Evolutionary conservation across 306 rosid species (phyloP), one percentile per base, ranked within the genome.

Genomic region (Senna tora): DNA sequence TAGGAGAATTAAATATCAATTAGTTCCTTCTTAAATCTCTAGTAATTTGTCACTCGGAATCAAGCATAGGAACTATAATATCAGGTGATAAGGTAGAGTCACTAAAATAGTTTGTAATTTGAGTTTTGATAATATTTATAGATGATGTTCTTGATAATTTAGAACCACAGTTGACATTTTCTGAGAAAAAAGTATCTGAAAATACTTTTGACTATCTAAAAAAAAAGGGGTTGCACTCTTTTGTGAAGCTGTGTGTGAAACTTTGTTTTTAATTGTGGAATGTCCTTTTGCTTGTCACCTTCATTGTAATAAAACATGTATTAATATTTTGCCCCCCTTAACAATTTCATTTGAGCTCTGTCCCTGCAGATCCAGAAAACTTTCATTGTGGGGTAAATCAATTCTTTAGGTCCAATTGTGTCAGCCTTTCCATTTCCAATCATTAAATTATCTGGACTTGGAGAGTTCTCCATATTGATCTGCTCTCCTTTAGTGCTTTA

Each of bases 21-120:
- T 65, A 43, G 53, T 47, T 45, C 47, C 63, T 41, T 78, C 61
- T 47, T 4, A 16, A 9, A 57, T 46, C 25, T 78, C 46, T 65
- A 22, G 52, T 56, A 11, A 64, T 54, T 55, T 72, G 28, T 77
- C 17, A 2, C 17, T 68, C 59, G 54, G 56, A 60, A 17, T 69
- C 19, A 42, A 30, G 39, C 73, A 34, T 64, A 2, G 33, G 67
- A 64, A 9, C 77, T 71, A 53, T 28, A 42, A 30, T 32, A 42
- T 62, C 38, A 41, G 20, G 59, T 13, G 43, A n/a, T 49, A 76
- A 22, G 65, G 46, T 53, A 33, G 60, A 63, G 11, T 21, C 53
- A 20, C 39, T 53, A 61, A 69, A 7, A 32, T 46, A 38, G 39
- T 71, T 50, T 71, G 16, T 13, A 65, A 54, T 22, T 16, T 57